phyloP scores from a whole-genome alignment of 2,329 filamentous ascomycete species.

The Fusarium ramigenum region DNA sequence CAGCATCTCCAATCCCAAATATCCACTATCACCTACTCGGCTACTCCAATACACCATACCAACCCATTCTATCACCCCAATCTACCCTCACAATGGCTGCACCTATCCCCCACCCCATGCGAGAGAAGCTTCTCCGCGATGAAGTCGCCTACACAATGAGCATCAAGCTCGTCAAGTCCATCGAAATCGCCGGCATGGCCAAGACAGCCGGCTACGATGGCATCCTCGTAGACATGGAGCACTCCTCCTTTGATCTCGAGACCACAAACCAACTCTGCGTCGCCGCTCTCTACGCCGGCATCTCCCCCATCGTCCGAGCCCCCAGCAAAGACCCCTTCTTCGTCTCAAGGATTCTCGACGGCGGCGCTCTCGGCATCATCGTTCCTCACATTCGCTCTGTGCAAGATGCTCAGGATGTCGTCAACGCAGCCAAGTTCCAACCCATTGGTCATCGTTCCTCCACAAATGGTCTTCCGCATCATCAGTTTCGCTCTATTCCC shows the following conservation, averaged over 20 bases:
- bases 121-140: slow-evolving; percentile 40
- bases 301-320: slow-evolving; percentile 40
- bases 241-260: slow-evolving; percentile 47
- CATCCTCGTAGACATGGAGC: slow-evolving; percentile 52
- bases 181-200: slow-evolving; percentile 48
- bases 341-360: slow-evolving; percentile 41
- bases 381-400: slow-evolving; percentile 40
- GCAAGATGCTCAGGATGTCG: slow-evolving; percentile 41
- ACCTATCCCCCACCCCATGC: slow-evolving; percentile 37
- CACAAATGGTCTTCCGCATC: slow-evolving; percentile 35
- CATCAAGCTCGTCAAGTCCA: slow-evolving; percentile 46
- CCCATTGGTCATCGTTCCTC: slow-evolving; percentile 37
- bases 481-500: slow-evolving; percentile 34
- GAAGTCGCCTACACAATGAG: slow-evolving; percentile 44
- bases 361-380: slow-evolving; percentile 39
- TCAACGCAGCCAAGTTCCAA: slow-evolving; percentile 42
- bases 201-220: slow-evolving; percentile 48
- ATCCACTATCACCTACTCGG: no score
- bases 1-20: neutral
- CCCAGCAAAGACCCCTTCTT: slow-evolving; percentile 42
- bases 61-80: no score
- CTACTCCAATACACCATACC: no score
- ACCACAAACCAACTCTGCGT: slow-evolving; percentile 47
- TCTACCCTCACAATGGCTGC: slow-evolving; percentile 23
- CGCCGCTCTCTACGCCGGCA: slow-evolving; percentile 43